phyloP scores from a whole-genome alignment of 176 grass and related monocot genomes.

The Otatea glauca region DNA sequence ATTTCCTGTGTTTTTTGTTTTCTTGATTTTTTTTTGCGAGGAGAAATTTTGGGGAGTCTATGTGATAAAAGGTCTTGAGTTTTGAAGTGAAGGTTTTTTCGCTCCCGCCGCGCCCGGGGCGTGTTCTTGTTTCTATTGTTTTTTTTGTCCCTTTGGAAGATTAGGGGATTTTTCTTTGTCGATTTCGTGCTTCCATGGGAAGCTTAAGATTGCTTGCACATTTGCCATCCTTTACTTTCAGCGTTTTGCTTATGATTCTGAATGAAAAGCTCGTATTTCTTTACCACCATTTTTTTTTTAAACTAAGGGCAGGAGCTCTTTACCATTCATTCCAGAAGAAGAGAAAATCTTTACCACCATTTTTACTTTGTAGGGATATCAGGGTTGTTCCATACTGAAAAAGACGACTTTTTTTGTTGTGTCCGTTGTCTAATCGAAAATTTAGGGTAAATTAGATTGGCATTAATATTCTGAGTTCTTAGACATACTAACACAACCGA shows the following conservation, averaged over 20 bases:
- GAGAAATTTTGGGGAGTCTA: slow-evolving; percentile 2
- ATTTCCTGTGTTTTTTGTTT: not conserved
- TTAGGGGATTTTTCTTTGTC: not conserved
- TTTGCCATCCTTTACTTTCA: slow-evolving; percentile 19
- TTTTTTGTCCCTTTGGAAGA: not conserved
- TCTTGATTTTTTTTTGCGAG: not conserved
- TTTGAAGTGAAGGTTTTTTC: slow-evolving; percentile 37
- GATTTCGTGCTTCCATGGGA: slow-evolving; percentile 7
- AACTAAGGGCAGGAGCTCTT: no score
- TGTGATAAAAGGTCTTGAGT: slow-evolving; percentile 35
- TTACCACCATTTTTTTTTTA: no score
- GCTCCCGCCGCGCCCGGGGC: no score
- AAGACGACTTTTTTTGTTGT: not conserved
- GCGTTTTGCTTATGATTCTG: slow-evolving; percentile 2
- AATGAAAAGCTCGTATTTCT: not conserved
- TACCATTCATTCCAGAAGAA: no score
- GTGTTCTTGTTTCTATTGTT: not conserved
- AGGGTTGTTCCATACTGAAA: slow-evolving; percentile 12
- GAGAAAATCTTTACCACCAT: slow-evolving; percentile 18
- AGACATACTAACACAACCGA: not conserved
- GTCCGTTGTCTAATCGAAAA: not conserved
- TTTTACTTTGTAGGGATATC: not conserved
- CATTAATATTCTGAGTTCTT: slow-evolving; percentile 27
- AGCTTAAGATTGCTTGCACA: slow-evolving; percentile 41
- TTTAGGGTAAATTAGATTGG: slow-evolving; percentile 2